Percentiles rank a stretch among this genome's conserved stretches.
These are phyloP conservation scores for Isatis lusitanica DNA, from an alignment of 441 rosid species.

Conservation along the genomic window DNA sequence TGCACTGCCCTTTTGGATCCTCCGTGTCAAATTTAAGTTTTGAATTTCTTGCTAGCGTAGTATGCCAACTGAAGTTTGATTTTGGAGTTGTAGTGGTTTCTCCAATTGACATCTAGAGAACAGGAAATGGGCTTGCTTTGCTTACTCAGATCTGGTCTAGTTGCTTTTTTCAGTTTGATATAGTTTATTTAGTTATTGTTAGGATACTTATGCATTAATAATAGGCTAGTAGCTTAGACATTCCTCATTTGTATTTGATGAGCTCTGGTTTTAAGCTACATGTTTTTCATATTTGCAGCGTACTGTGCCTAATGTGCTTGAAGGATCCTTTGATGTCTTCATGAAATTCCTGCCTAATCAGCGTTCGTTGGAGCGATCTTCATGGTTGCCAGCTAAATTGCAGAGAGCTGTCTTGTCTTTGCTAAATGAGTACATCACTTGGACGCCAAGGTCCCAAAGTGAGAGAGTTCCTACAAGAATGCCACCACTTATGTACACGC, in stretches of 20 bases:
- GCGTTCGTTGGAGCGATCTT: slow-evolving; percentile 37
- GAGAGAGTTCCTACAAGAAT: slow-evolving; percentile 47
- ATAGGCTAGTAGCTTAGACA: neutral
- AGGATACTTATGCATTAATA: neutral
- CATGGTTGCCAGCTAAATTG: slow-evolving; percentile 55
- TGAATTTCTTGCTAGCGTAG: slow-evolving; percentile 20
- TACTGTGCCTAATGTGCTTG: slow-evolving; percentile 60
- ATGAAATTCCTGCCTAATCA: slow-evolving; percentile 47
- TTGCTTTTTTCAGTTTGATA: neutral
- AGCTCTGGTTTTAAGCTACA: slow-evolving; percentile 23
- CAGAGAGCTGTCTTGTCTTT: slow-evolving; percentile 66
- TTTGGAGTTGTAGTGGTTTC: slow-evolving; percentile 11
- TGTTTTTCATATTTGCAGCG: slow-evolving; percentile 58
- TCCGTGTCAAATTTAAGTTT: neutral
- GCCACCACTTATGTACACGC: slow-evolving; percentile 79
- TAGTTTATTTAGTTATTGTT: neutral
- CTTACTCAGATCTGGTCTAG: neutral
- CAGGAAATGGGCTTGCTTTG: neutral
- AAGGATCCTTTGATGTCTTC: slow-evolving; percentile 87
- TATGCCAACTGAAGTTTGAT: neutral
- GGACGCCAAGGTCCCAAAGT: slow-evolving; percentile 49
- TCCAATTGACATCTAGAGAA: slow-evolving; percentile 16
- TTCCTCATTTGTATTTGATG: neutral
- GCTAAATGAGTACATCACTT: slow-evolving; percentile 60
- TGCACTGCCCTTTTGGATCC: neutral